Evolutionary conservation across 345 rosid genomes (phyloP).

Genomic region (Raphanus sativus): DNA sequence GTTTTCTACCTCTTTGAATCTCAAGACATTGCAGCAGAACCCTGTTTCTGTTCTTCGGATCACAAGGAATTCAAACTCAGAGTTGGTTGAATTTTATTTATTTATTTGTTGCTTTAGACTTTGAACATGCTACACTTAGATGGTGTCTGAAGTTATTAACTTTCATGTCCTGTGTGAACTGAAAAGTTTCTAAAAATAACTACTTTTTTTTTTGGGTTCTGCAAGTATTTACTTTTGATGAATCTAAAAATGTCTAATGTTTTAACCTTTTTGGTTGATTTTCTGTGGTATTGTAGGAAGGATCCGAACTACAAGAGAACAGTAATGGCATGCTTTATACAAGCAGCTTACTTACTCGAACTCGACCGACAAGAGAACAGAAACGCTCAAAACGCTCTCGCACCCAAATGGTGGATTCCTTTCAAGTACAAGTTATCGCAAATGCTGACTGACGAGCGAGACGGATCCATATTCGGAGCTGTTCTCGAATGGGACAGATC

Average conservation of each 20-base stretch:
- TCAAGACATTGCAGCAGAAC: neutral
- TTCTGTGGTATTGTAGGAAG: constrained; percentile 53
- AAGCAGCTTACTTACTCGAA: constrained; percentile 91
- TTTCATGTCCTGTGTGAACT: neutral
- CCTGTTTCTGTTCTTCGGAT: constrained; percentile 2
- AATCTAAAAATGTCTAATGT: neutral
- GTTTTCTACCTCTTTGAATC: neutral
- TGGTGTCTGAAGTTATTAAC: neutral
- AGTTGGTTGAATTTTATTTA: neutral
- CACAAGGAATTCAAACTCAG: neutral
- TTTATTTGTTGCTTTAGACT: neutral
- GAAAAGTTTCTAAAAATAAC: neutral
- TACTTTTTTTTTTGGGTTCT: neutral
- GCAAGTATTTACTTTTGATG: neutral
- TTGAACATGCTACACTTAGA: neutral
- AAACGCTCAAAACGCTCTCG: constrained; percentile 63
- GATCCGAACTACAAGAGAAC: constrained; percentile 89
- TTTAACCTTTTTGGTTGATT: neutral
- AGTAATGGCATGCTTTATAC: constrained; percentile 90
- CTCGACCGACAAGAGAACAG: constrained; percentile 85
- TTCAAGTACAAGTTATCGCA: constrained; percentile 80
- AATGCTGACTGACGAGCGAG: constrained; percentile 74
- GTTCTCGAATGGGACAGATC: constrained; percentile 89
- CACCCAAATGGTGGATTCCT: constrained; percentile 95
- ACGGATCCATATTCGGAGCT: constrained; percentile 85